Conservation (phyloP, 805 yeast genomes). For the Tetrapisispora arboricola region DNA sequence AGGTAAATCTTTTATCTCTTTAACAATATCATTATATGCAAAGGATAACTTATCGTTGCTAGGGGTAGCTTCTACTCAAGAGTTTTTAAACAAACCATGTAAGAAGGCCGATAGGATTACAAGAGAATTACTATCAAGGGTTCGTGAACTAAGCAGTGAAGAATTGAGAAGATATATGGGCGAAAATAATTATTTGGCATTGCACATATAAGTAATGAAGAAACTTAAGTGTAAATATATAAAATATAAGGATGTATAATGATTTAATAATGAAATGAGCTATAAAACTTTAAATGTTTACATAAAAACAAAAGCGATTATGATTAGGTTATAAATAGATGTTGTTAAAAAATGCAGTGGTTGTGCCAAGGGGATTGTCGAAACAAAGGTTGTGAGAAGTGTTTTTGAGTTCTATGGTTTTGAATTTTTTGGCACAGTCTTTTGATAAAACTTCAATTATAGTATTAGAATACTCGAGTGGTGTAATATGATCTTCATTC, state of each 20-base stretch:
- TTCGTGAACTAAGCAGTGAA: conserved; percentile 14
- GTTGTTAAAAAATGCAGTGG: conserved; percentile 4
- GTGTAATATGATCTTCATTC: conserved; percentile 19
- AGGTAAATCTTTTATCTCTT: conserved; percentile 6
- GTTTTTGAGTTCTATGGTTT: conserved; percentile 8
- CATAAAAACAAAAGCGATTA: not conserved
- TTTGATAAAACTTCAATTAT: conserved; percentile 6
- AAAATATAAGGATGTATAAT: not conserved
- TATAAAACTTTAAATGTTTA: not conserved
- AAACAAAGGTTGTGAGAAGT: conserved; percentile 24
- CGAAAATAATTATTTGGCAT: conserved; percentile 17
- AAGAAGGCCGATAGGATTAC: conserved; percentile 17
- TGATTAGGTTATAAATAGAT: too few relatives aligned
- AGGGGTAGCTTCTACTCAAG: conserved; percentile 2
- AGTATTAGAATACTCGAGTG: conserved; percentile 7
- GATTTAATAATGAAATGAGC: not conserved
- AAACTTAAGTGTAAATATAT: too few relatives aligned
- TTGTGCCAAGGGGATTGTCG: conserved; percentile 13
- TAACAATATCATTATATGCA: conserved; percentile 13
- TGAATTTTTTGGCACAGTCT: not conserved
- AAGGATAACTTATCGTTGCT: conserved; percentile 7
- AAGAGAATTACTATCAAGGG: conserved; percentile 10
- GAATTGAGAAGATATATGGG: conserved; percentile 26
- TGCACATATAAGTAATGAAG: not conserved
- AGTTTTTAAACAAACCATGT: conserved; percentile 3